Conservation (phyloP, 2,329 filamentous ascomycete species). For the Talaromyces sp. region DNA sequence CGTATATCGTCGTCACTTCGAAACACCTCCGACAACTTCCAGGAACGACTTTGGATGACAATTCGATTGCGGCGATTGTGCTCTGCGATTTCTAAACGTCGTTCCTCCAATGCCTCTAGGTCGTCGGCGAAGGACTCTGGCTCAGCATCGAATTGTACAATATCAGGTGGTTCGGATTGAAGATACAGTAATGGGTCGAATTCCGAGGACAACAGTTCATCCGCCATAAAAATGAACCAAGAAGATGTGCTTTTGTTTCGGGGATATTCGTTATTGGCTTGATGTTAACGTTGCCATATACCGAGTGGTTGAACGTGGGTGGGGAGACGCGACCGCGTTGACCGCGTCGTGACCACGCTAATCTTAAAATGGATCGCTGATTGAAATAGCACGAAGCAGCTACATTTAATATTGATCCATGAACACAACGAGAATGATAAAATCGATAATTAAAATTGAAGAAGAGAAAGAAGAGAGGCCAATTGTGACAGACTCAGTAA, state of each 20-base stretch:
- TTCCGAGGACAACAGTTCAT: constrained; percentile 38
- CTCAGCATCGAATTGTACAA: constrained; percentile 15
- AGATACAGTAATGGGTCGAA: constrained; percentile 50
- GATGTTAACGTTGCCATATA: not conserved
- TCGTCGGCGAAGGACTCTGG: constrained; percentile 34
- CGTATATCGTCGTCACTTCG: constrained; percentile 39
- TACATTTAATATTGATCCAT: not conserved
- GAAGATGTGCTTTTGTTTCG: not conserved
- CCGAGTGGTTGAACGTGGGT: not conserved
- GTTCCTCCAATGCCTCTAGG: constrained; percentile 33
- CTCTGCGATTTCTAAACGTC: constrained; percentile 20
- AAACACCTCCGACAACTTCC: constrained; percentile 40
- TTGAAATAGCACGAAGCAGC: not conserved
- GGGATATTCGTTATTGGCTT: not conserved
- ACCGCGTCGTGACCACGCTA: constrained; percentile 7
- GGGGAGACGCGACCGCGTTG: constrained; percentile 8
- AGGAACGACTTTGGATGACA: constrained; percentile 40
- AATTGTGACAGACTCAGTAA: not conserved
- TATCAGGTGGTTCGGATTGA: constrained; percentile 39
- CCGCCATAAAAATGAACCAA: constrained; percentile 12
- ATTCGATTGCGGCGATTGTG: constrained; percentile 32
- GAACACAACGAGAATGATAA: not conserved
- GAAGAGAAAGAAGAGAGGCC: not conserved
- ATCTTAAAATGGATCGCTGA: not conserved
- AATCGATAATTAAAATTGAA: not conserved